phyloP scores from a whole-genome alignment of 192 early-diverging fungal species.

The Geosiphon pyriformis region DNA sequence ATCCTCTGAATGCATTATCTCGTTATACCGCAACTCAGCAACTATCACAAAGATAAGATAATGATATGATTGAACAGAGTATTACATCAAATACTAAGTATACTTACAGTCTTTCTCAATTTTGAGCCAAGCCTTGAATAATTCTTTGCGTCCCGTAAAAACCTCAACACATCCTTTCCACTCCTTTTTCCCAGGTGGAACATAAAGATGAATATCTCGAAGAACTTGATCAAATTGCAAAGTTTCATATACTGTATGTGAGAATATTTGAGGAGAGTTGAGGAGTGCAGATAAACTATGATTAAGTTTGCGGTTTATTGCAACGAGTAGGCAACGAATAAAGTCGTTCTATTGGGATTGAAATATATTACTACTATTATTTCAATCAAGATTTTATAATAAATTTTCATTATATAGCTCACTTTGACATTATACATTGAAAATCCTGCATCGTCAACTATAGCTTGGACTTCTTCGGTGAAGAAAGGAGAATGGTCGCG shows the following conservation, averaged over 20 bases:
- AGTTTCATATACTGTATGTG: constrained; percentile 61
- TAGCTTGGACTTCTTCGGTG: constrained; percentile 54
- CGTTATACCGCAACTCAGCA: constrained; percentile 56
- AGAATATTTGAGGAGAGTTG: constrained; percentile 50
- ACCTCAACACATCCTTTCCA: constrained; percentile 43
- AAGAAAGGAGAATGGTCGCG: constrained; percentile 61
- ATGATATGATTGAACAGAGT: background rate
- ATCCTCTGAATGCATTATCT: constrained; percentile 50
- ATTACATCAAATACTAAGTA: background rate
- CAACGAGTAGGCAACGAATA: constrained; percentile 48
- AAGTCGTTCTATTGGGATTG: constrained; percentile 51
- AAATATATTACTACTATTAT: background rate
- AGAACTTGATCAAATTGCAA: constrained; percentile 64
- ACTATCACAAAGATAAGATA: constrained; percentile 26
- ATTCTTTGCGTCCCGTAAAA: constrained; percentile 48
- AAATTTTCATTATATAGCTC: background rate
- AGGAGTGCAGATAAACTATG: constrained; percentile 47
- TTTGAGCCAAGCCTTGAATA: constrained; percentile 66
- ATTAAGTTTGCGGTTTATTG: constrained; percentile 54
- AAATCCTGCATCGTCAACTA: constrained; percentile 46
- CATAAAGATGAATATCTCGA: constrained; percentile 55
- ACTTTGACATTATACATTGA: constrained; percentile 49
- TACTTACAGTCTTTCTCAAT: constrained; percentile 58
- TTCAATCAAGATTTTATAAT: background rate
- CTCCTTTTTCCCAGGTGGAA: constrained; percentile 33